Evolutionary conservation across 2,329 filamentous ascomycete species (phyloP).

Genomic region (Dichotomopilus funicola): DNA sequence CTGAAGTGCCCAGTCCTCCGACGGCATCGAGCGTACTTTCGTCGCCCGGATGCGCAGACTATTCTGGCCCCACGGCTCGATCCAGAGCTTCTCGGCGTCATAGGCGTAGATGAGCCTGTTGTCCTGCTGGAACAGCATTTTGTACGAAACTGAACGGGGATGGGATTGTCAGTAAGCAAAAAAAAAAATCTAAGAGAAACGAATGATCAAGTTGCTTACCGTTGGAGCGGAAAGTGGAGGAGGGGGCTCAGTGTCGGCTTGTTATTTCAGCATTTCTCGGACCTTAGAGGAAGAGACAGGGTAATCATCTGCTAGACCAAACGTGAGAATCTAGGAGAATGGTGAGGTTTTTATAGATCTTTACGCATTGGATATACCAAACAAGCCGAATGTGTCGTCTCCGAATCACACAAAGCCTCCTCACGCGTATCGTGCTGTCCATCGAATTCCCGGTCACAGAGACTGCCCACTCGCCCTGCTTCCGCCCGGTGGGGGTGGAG

Average conservation of each 20-base stretch:
- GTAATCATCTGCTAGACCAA: too few relatives aligned
- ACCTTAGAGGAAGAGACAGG: too few relatives aligned
- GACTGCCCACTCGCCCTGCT: too few relatives aligned
- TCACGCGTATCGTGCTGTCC: too few relatives aligned
- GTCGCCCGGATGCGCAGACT: conserved; percentile 7
- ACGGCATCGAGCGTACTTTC: background rate
- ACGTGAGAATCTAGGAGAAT: too few relatives aligned
- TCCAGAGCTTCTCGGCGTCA: conserved; percentile 9
- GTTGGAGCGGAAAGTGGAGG: background rate
- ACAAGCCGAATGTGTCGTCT: too few relatives aligned
- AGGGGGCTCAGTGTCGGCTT: background rate
- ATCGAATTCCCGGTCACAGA: too few relatives aligned
- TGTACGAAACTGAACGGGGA: background rate
- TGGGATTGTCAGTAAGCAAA: background rate
- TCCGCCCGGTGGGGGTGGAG: too few relatives aligned
- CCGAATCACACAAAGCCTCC: too few relatives aligned
- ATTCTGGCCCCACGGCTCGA: conserved; percentile 8
- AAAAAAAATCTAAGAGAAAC: background rate
- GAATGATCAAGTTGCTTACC: background rate
- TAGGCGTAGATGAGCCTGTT: conserved; percentile 8
- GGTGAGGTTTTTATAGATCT: too few relatives aligned
- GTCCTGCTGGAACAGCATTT: conserved; percentile 3
- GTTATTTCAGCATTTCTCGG: too few relatives aligned
- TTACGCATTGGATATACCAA: too few relatives aligned
- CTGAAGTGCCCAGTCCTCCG: conserved; percentile 7